Percentiles rank a stretch among this genome's conserved stretches.
These are phyloP conservation scores for Epichloe sp. DNA, from an alignment of 2,329 filamentous ascomycete species.

Conservation along the genomic window DNA sequence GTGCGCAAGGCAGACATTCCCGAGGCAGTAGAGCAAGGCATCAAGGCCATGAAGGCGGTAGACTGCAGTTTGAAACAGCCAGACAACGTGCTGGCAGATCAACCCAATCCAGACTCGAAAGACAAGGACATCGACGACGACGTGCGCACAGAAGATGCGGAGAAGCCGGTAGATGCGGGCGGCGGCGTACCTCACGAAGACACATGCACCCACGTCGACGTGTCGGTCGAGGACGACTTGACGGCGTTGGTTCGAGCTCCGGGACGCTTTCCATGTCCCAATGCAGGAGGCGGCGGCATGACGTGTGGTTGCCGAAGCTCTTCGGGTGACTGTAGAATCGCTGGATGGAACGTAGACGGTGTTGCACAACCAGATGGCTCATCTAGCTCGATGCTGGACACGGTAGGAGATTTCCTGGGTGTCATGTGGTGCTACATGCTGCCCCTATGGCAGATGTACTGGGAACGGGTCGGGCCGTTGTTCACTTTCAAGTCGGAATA, in stretches of 20 bases:
- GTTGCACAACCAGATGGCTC: neutral
- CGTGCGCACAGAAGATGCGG: neutral
- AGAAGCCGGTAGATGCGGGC: neutral
- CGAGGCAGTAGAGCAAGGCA: neutral
- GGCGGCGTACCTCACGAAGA: neutral
- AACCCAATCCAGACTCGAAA: neutral
- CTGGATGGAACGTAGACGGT: neutral
- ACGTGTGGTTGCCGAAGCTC: slow-evolving; percentile 10
- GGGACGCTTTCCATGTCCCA: slow-evolving; percentile 16
- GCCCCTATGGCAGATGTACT: slow-evolving; percentile 17
- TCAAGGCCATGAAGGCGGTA: neutral
- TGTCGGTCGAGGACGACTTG: slow-evolving; percentile 4
- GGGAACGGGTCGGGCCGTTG: slow-evolving; percentile 23
- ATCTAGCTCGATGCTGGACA: neutral
- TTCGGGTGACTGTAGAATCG: slow-evolving; percentile 8
- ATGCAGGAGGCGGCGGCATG: slow-evolving; percentile 17
- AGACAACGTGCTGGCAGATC: neutral
- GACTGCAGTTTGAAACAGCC: neutral
- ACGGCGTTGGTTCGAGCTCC: slow-evolving; percentile 10
- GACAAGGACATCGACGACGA: neutral
- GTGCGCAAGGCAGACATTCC: neutral
- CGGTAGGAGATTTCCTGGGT: neutral
- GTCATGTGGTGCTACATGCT: slow-evolving; percentile 5
- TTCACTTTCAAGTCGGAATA: slow-evolving; percentile 25
- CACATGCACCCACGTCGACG: neutral